phyloP scores from a whole-genome alignment of 371 early-diverging fungal species.

The Vairimorpha necatrix region DNA sequence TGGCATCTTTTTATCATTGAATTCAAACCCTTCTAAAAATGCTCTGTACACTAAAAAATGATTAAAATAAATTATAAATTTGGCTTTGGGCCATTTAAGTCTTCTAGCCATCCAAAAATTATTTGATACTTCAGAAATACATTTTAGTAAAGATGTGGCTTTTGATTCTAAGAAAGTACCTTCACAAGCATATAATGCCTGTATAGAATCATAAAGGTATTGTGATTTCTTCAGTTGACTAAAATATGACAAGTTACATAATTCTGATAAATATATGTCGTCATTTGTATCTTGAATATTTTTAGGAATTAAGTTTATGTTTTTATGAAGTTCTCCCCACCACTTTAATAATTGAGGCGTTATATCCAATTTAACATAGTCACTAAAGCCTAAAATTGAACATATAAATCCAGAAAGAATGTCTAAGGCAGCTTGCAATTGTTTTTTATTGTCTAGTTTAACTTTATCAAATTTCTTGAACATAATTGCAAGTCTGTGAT shows the following conservation, averaged over 20 bases:
- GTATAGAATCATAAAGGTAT: constrained; percentile 25
- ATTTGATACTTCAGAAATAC: constrained; percentile 8
- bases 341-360: neutral
- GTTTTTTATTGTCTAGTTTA: neutral
- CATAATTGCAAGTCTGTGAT: too few species aligned
- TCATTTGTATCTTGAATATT: neutral
- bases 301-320: neutral
- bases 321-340: neutral
- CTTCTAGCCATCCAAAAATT: neutral
- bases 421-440: neutral
- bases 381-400: constrained; percentile 6
- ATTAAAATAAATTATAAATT: constrained; percentile 4
- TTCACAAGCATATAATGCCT: constrained; percentile 17
- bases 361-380: neutral
- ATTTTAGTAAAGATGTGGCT: constrained; percentile 12
- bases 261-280: neutral
- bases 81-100: neutral
- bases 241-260: neutral
- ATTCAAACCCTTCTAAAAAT: constrained; percentile 21
- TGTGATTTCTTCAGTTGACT: constrained; percentile 4
- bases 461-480: neutral
- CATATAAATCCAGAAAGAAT: constrained; percentile 8
- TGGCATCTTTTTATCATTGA: constrained; percentile 14
- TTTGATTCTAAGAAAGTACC: constrained; percentile 15
- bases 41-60: constrained; percentile 10